These are phyloP conservation scores for Scenedesmus sp. DNA, from an alignment of 163 green algal genomes.

Conservation along the genomic window DNA sequence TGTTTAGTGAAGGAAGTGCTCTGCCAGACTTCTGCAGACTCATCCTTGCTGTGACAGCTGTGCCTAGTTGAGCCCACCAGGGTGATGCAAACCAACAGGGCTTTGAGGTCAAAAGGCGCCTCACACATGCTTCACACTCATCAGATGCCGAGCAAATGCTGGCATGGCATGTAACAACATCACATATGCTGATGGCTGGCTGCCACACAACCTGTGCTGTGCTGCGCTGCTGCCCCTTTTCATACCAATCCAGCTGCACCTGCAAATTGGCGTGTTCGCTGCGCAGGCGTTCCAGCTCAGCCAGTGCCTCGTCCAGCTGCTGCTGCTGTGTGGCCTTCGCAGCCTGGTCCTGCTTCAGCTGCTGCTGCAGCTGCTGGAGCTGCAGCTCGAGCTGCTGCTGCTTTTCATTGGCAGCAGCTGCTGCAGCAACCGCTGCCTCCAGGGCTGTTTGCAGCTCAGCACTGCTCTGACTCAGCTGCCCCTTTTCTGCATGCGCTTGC, in stretches of 20 bases:
- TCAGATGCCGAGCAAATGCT: no score
- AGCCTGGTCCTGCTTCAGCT: conserved; percentile 1
- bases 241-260: background rate
- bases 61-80: no score
- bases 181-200: no score
- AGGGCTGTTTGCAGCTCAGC: background rate
- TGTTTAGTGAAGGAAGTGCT: no score
- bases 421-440: background rate
- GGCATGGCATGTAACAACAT: no score
- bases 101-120: no score
- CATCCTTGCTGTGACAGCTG: no score
- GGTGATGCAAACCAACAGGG: no score
- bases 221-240: background rate
- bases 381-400: conserved; percentile 10
- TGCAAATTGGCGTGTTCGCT: conserved; percentile 13
- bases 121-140: no score
- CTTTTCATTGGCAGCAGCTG: background rate
- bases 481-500: background rate
- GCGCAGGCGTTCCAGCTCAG: conserved; percentile 10
- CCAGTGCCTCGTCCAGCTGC: background rate
- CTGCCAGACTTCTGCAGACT: no score
- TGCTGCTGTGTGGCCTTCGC: background rate
- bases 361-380: background rate
- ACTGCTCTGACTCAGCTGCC: background rate
- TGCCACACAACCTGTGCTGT: no score